A percentile compares a stretch with the other conserved stretches of the same genome.
These are phyloP conservation scores for Phtheirospermum japonicum DNA, from an alignment of 257 asterid species.

Conservation along the genomic window DNA sequence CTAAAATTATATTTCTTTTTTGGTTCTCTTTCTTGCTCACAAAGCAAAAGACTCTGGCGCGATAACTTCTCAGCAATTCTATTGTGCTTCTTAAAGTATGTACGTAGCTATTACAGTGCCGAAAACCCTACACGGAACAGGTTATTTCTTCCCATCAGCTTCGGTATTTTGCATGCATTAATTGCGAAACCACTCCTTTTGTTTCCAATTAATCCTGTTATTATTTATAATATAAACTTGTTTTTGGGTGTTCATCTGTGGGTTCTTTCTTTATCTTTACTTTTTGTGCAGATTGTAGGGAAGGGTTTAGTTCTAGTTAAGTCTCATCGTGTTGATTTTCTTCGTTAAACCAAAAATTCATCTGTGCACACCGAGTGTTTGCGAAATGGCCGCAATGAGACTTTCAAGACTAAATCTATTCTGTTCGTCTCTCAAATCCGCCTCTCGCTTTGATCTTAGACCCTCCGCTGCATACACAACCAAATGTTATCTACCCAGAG, in stretches of 20 bases:
- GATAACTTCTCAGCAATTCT: not conserved
- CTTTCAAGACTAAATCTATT: constrained; percentile 34
- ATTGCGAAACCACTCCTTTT: not conserved
- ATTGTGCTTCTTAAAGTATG: too few species aligned
- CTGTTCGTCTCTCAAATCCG: constrained; percentile 26
- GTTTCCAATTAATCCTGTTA: not conserved
- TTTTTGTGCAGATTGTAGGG: constrained; percentile 27
- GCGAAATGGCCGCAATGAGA: constrained; percentile 43
- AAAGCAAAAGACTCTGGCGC: constrained; percentile 10
- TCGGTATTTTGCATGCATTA: too few species aligned
- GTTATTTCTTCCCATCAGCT: not conserved
- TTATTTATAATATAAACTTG: not conserved
- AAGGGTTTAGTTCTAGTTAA: constrained; percentile 3
- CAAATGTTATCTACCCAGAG: constrained; percentile 34
- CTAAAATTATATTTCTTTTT: too few species aligned
- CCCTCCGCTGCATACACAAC: constrained; percentile 28
- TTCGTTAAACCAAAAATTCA: not conserved
- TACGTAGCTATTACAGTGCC: not conserved
- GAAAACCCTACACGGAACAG: not conserved
- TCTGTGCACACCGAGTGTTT: constrained; percentile 22
- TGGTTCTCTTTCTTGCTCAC: not conserved
- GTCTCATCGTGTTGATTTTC: not conserved
- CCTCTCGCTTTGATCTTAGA: constrained; percentile 31
- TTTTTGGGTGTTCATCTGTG: not conserved
- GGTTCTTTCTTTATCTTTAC: constrained; percentile 7